Evolutionary conservation across 805 yeast species (phyloP).

Genomic region (Ogataea nakhonphanomensis): DNA sequence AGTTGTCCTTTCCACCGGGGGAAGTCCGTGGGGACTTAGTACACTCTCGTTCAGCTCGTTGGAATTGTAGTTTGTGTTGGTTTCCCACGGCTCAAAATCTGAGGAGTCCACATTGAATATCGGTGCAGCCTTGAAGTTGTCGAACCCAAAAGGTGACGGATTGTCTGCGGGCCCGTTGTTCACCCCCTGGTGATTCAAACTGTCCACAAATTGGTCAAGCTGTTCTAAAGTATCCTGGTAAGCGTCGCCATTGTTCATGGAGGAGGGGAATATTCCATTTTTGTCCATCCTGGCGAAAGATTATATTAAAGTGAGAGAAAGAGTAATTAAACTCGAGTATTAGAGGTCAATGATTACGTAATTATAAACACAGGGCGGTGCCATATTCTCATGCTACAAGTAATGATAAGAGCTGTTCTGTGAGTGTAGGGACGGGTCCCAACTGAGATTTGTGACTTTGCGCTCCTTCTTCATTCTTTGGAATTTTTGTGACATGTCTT

Average conservation of each 20-base stretch:
- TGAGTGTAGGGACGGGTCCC: too few species aligned
- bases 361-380: not conserved
- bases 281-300: slow-evolving; percentile 5
- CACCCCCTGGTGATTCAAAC: slow-evolving; percentile 8
- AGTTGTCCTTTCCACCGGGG: slow-evolving; percentile 11
- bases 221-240: slow-evolving; percentile 11
- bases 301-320: not conserved
- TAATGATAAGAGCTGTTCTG: not conserved
- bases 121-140: slow-evolving; percentile 9
- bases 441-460: too few species aligned
- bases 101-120: slow-evolving; percentile 14
- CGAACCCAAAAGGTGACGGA: slow-evolving; percentile 15
- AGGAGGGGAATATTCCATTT: slow-evolving; percentile 18
- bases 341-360: slow-evolving; percentile 1
- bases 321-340: not conserved
- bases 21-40: slow-evolving; percentile 16
- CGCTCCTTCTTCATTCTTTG: too few species aligned
- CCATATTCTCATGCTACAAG: slow-evolving; percentile 1
- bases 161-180: not conserved
- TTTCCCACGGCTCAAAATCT: slow-evolving; percentile 11
- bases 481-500: too few species aligned
- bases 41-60: slow-evolving; percentile 15
- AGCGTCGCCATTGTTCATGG: slow-evolving; percentile 1
- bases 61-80: slow-evolving; percentile 5
- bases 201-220: slow-evolving; percentile 18